phyloP scores from a whole-genome alignment of 2,329 filamentous ascomycete species.

The Zopfia rhizophila region DNA sequence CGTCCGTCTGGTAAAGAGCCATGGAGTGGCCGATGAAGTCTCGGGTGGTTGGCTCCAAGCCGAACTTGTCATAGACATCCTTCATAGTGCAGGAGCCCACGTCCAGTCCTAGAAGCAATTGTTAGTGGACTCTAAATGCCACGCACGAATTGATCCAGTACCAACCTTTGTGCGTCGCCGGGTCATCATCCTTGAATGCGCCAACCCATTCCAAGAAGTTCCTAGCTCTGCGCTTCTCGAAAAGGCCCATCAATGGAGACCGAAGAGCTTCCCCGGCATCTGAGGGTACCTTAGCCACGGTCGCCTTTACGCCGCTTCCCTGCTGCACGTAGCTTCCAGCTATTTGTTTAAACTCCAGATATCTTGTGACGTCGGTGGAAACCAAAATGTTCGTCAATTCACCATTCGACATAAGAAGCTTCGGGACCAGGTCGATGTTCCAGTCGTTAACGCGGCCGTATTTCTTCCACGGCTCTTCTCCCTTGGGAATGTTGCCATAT shows the following conservation, averaged over 20 bases:
- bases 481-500: constrained; percentile 84
- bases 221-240: constrained; percentile 97
- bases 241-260: constrained; percentile 95
- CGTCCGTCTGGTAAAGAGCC: constrained; percentile 92
- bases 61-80: constrained; percentile 99
- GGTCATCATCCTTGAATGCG: constrained; percentile 82
- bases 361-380: constrained; percentile 78
- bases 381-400: constrained; percentile 99
- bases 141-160: constrained; percentile 22
- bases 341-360: constrained; percentile 71
- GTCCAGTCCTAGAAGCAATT: constrained; percentile 70
- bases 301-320: constrained; percentile 81
- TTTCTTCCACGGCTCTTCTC: constrained; percentile 98
- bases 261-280: constrained; percentile 87
- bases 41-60: constrained; percentile 85
- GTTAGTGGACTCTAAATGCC: not conserved
- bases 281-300: constrained; percentile 95
- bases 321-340: constrained; percentile 97
- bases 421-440: constrained; percentile 99
- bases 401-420: constrained; percentile 98
- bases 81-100: constrained; percentile 86
- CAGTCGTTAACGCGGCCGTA: constrained; percentile 97
- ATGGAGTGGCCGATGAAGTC: constrained; percentile 99
- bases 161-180: constrained; percentile 88
- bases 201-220: constrained; percentile 97